Base-by-base conservation (phyloP, 768 basidiomycete species). In the Xerocomus brunneocitrinus region DNA sequence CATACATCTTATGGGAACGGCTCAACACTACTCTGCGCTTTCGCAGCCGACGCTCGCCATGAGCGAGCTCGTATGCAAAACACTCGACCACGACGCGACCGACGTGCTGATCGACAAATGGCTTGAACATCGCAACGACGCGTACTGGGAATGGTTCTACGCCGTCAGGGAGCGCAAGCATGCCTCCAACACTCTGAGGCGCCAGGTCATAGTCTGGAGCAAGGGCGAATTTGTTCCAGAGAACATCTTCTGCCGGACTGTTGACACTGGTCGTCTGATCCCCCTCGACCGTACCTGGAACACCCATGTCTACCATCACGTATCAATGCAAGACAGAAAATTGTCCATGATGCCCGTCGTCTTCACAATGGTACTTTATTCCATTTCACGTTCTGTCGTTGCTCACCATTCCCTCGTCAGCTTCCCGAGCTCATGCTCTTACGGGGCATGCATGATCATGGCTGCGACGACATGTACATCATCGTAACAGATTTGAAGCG, bases 281-380 rank as follows among this genome's bases (percentile, higher is more conserved):
- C 87, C 87, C 40, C 81, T 89, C 60, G 86, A 88, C 76, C 78
- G 87, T 54, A 87, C 86, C 16, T 89, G 87, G 87, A 85, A 83
- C 30, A 89, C 87, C 8, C 85, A 89, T 68, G 83, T 89, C 38
- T 89, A 84, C 63, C 85, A 89, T 66, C 87, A 89, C 55, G 77
- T 81, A 55, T 84, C 85, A 4, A 85, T 88, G 80, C 78, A 82
- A 55, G 85, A 87, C 60, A 76, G 84, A 50, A 84, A 83, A 56
- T 67, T 85, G 38, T 81, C 82, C 25, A 88, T 88, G 85, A 83
- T 87, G 78, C 87, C 84, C 5, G 87, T 89, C 3, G 83, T 89
- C 0, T 87, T 87, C 62, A 88, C 87, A 45, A 87, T 89, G 84
- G 87, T 87, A 61, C 58, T 76, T 5, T 22, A 7, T 19, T 16